phyloP scores from a whole-genome alignment of 1,284 basidiomycete genomes.

The Melampsora larici-populina region DNA sequence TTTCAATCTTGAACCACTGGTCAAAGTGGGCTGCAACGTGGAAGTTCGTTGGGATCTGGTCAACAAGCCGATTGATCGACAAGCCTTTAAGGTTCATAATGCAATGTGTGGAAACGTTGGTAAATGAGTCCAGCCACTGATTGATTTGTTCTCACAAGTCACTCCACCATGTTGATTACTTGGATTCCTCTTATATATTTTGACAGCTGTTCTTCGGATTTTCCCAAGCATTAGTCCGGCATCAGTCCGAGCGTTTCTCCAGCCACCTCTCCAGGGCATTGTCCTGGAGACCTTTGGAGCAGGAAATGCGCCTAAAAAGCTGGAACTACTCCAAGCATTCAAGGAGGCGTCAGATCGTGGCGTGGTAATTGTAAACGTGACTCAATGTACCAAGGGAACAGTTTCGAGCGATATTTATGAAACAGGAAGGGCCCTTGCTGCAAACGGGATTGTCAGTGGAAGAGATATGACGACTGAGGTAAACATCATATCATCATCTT shows the following conservation, averaged over 20 bases:
- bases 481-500: conserved; percentile 13
- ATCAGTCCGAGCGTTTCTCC: conserved; percentile 69
- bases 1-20: conserved; percentile 78
- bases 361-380: conserved; percentile 82
- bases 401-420: conserved; percentile 68
- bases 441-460: conserved; percentile 67
- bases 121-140: conserved; percentile 51
- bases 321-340: conserved; percentile 60
- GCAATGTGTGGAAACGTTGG: conserved; percentile 75
- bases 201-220: conserved; percentile 50
- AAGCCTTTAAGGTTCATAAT: conserved; percentile 67
- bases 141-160: conserved; percentile 15
- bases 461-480: conserved; percentile 91
- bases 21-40: conserved; percentile 87
- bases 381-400: conserved; percentile 78
- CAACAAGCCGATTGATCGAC: conserved; percentile 47
- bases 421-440: conserved; percentile 70
- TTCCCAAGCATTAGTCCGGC: conserved; percentile 57
- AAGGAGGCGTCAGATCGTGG: conserved; percentile 76
- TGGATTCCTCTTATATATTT: conserved; percentile 61
- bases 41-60: conserved; percentile 51
- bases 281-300: conserved; percentile 86
- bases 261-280: conserved; percentile 69
- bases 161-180: conserved; percentile 76
- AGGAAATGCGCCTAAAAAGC: conserved; percentile 59